These are phyloP conservation scores for Syzygium aqueum DNA, from an alignment of 345 rosid species.

Conservation along the genomic window DNA sequence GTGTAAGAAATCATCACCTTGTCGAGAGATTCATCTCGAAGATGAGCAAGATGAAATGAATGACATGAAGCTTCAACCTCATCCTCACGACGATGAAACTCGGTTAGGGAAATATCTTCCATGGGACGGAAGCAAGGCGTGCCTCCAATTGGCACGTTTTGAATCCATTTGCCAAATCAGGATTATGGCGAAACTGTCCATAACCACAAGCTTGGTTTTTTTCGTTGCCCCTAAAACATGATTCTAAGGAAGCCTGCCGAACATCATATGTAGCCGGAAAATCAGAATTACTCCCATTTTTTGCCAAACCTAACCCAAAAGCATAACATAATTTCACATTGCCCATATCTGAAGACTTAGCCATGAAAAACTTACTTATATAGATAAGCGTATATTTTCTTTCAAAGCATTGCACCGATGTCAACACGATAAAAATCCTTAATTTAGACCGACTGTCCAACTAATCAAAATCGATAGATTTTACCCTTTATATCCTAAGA, in stretches of 20 bases:
- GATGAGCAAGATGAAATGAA: neutral
- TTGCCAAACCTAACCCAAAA: neutral
- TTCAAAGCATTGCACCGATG: neutral
- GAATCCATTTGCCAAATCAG: neutral
- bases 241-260: conserved; percentile 36
- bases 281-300: neutral
- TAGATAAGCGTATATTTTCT: neutral
- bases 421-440: neutral
- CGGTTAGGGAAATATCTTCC: neutral
- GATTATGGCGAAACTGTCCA: neutral
- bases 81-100: neutral
- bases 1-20: neutral
- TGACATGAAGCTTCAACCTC: neutral
- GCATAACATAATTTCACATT: neutral
- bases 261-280: conserved; percentile 8
- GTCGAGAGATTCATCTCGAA: neutral
- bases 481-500: neutral
- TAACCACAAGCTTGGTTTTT: conserved; percentile 6
- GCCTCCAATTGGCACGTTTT: neutral
- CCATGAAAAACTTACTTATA: neutral
- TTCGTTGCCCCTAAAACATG: conserved; percentile 21
- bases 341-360: neutral
- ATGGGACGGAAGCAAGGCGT: neutral
- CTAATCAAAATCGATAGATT: neutral
- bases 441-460: neutral